A percentile compares a stretch with the other conserved stretches of the same genome.
These are phyloP conservation scores for Diaporthe destruens DNA, from an alignment of 2,329 filamentous ascomycete genomes.

Conservation along the genomic window DNA sequence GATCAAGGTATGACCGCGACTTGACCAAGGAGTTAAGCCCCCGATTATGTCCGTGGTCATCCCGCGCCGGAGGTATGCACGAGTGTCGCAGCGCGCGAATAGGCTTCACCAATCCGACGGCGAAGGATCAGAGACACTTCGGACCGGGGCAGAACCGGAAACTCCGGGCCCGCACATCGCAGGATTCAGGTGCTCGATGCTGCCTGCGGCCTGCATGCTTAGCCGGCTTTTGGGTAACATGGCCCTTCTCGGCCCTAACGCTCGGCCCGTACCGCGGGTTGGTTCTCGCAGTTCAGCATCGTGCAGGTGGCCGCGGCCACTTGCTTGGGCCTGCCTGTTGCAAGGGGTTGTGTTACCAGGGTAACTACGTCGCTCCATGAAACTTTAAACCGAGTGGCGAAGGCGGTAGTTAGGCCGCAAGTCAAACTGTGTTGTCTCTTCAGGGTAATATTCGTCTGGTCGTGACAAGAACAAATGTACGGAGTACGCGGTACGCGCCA, in stretches of 20 bases:
- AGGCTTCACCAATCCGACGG: not conserved
- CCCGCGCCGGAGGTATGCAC: not conserved
- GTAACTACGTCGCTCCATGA: not conserved
- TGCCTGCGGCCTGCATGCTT: not conserved
- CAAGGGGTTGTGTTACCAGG: no score
- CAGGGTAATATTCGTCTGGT: no score
- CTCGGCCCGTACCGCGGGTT: conserved; percentile 9
- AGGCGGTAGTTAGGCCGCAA: not conserved
- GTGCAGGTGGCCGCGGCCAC: not conserved
- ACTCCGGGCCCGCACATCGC: not conserved
- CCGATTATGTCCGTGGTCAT: not conserved
- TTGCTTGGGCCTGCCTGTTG: not conserved
- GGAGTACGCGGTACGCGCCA: no score
- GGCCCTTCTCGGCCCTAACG: not conserved
- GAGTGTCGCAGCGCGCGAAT: not conserved
- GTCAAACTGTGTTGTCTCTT: not conserved
- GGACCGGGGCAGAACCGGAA: not conserved
- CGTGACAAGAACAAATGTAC: no score
- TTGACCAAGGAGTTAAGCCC: not conserved
- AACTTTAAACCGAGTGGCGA: no score
- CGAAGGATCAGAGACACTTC: not conserved
- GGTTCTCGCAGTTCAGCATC: not conserved
- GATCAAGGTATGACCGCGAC: not conserved
- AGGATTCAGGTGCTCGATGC: not conserved
- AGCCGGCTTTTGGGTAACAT: not conserved